Base-by-base conservation (phyloP, 2,329 filamentous ascomycete genomes). In the Xylaria arbuscula region DNA sequence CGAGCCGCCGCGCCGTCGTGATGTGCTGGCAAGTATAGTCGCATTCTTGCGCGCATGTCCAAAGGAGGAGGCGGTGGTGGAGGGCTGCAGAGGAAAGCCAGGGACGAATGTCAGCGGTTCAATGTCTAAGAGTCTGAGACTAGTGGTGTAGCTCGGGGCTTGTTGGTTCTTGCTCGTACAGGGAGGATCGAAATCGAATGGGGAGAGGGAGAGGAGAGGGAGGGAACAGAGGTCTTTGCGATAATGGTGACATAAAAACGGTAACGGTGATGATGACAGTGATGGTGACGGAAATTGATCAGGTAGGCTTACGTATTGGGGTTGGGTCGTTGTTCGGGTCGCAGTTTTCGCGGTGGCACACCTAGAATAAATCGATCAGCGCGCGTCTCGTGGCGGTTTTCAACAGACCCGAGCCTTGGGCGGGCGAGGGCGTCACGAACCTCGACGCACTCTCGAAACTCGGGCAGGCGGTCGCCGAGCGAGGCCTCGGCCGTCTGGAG, bases 21-120 rank as follows among this genome's bases (percentile, higher is more conserved):
- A 97, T 91, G 85, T 97, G 95, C 80, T 99, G 96, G 85, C 96
- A 99, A 69, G 93, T 91, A 84, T 99, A 97, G 85, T 99, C 94
- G 89, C 96, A 99, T 87, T 99, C 95, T 78, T 92, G 86, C 70
- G 92, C 88, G 83, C 96, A 99, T 79, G 89, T 90, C 96, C 96
- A 99, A 80, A 98, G 83, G 77, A 98, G 90, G 74, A 98, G 86
- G 70, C 93, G 93, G 79, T 91, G 94, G 81, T 92, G 89, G 74
- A 97, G 79, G 71, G 96, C 94, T 97, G 78, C 19, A 61, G 19
- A 13, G 22, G 24, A 15, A 50, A 45, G 13, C 32, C 28, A 19
- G 24, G 24, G 22, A 32, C 5, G 22, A 24, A 42, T 42, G 56
- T 59, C 34, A 74, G 70, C 62, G 48, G 11, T 53, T n/a, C 32